Evolutionary conservation across 2,329 filamentous ascomycete species (phyloP).

Genomic region (Diaporthe ilicicola): DNA sequence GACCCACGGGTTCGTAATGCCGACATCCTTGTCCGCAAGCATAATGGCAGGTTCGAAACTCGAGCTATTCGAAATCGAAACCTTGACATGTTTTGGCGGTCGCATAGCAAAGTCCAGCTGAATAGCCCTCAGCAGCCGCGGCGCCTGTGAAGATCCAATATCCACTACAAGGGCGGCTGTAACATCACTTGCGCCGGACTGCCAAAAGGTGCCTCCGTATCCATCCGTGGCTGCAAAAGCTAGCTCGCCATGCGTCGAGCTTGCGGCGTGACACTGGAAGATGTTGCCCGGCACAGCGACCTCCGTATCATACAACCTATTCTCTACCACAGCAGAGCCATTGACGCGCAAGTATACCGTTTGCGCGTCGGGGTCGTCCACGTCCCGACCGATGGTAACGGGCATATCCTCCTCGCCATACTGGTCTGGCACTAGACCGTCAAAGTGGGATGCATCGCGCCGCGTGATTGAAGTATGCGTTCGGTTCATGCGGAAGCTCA

Average conservation of each 20-base stretch:
- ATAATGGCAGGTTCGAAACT: constrained; percentile 29
- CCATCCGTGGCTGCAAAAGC: constrained; percentile 71
- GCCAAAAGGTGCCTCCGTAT: constrained; percentile 70
- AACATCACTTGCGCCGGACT: constrained; percentile 59
- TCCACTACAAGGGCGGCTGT: constrained; percentile 67
- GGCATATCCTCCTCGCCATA: constrained; percentile 32
- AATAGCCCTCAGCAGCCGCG: constrained; percentile 20
- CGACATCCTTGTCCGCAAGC: constrained; percentile 31
- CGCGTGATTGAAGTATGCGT: constrained; percentile 38
- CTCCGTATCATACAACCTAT: constrained; percentile 60
- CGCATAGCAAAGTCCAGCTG: constrained; percentile 32
- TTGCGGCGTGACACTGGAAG: constrained; percentile 64
- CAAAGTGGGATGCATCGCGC: constrained; percentile 26
- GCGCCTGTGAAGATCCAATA: constrained; percentile 13
- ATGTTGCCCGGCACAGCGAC: constrained; percentile 63
- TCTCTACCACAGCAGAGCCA: constrained; percentile 59
- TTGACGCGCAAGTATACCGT: constrained; percentile 52
- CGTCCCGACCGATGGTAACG: constrained; percentile 59
- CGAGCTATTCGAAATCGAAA: constrained; percentile 32
- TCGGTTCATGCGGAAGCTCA: constrained; percentile 38
- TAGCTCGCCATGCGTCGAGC: constrained; percentile 66
- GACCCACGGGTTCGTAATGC: constrained; percentile 35
- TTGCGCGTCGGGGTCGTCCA: constrained; percentile 43
- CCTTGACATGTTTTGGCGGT: constrained; percentile 31
- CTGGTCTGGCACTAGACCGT: constrained; percentile 28